These are phyloP conservation scores for Aeminium ludgeri DNA, from an alignment of 495 filamentous ascomycete species.

Conservation along the genomic window DNA sequence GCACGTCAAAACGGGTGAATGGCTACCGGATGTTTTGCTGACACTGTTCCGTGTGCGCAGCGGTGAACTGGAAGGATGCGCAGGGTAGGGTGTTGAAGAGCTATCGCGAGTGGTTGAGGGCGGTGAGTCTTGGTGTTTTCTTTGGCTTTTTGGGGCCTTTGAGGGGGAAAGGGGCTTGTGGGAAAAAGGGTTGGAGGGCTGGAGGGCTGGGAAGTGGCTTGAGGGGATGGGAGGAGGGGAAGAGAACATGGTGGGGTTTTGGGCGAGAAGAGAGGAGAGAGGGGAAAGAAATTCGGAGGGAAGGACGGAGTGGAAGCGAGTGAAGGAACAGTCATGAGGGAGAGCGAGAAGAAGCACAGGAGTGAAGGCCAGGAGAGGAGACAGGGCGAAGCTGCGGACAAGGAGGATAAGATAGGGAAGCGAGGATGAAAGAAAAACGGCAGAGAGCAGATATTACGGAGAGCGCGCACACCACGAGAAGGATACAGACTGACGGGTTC, in stretches of 20 bases:
- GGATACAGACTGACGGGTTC: no score
- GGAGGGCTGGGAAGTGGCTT: no score
- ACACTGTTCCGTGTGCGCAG: slow-evolving; percentile 37
- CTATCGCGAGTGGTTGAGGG: slow-evolving; percentile 87
- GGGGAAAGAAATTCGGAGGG: background rate
- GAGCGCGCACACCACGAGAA: no score
- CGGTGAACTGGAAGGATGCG: slow-evolving; percentile 73
- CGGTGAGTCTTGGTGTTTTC: slow-evolving; percentile 52
- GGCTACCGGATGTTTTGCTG: slow-evolving; percentile 3
- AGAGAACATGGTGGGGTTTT: background rate
- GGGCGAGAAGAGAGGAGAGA: no score
- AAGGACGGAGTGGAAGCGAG: no score
- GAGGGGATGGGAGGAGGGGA: background rate
- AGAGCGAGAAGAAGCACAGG: no score
- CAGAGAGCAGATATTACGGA: no score
- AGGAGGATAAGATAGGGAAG: background rate
- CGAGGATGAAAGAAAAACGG: background rate
- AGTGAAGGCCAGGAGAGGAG: background rate
- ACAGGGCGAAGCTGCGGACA: background rate
- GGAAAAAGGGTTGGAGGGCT: no score
- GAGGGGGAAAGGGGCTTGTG: no score
- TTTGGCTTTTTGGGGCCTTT: no score
- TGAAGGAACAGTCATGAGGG: no score
- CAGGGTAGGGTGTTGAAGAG: slow-evolving; percentile 61
- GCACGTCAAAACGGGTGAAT: background rate